Evolutionary conservation across 306 rosid species (phyloP).

Genomic region (Ceratonia siliqua): DNA sequence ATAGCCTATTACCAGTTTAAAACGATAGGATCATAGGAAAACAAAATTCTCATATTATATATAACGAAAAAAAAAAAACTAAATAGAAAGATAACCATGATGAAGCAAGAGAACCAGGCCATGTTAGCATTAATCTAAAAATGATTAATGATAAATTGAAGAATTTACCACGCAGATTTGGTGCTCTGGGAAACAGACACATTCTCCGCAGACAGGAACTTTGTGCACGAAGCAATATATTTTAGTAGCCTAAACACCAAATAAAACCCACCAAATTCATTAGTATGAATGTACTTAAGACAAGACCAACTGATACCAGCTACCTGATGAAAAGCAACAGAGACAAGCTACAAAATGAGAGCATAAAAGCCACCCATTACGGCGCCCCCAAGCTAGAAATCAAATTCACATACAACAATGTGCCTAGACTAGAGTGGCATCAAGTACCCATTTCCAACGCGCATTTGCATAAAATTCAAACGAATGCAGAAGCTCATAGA

Average conservation of each 20-base stretch:
- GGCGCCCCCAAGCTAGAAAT: slow-evolving; percentile 6
- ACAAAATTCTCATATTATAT: not conserved
- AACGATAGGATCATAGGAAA: not conserved
- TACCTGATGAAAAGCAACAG: not conserved
- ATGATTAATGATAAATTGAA: not conserved
- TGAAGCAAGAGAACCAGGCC: not conserved
- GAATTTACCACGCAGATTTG: slow-evolving; percentile 84
- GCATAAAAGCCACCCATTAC: not conserved
- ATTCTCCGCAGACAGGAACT: slow-evolving; percentile 99
- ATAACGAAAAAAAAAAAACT: slow-evolving; percentile 9
- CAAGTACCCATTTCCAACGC: slow-evolving; percentile 10
- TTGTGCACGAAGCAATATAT: slow-evolving; percentile 96
- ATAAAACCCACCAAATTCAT: slow-evolving; percentile 18
- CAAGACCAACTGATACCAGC: not conserved
- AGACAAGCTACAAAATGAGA: not conserved
- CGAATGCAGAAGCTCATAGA: slow-evolving; percentile 37
- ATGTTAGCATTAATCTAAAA: not conserved
- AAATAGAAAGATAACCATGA: not conserved
- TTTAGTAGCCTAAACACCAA: slow-evolving; percentile 86
- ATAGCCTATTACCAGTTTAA: not conserved
- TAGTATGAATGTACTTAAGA: not conserved
- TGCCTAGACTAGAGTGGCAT: not conserved
- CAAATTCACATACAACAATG: not conserved
- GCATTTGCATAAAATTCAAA: slow-evolving; percentile 21
- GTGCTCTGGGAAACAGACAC: slow-evolving; percentile 94